Percentiles rank a stretch among this genome's conserved stretches.
These are phyloP conservation scores for Anthracocystis walkeri DNA, from an alignment of 1,284 basidiomycete species.

Conservation along the genomic window DNA sequence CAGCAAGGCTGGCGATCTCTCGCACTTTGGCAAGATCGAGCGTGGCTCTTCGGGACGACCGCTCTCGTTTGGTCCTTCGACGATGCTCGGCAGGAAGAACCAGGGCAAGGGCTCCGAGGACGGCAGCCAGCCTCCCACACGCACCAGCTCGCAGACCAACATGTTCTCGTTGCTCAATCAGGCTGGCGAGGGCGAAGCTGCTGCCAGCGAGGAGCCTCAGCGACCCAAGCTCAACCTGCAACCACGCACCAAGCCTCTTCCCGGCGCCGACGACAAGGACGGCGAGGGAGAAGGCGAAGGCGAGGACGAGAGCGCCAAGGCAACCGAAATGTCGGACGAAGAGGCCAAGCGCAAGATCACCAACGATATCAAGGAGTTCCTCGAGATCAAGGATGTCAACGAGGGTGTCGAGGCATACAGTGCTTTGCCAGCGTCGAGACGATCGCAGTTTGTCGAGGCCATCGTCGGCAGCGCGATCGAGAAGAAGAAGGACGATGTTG, in stretches of 20 bases:
- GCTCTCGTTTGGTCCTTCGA: constrained; percentile 77
- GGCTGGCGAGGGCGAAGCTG: constrained; percentile 38
- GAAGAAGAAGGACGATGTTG: constrained; percentile 85
- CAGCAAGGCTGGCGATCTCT: constrained; percentile 85
- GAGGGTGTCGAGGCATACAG: constrained; percentile 80
- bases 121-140: constrained; percentile 77
- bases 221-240: constrained; percentile 80
- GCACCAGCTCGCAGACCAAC: constrained; percentile 82
- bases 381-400: constrained; percentile 76
- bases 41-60: constrained; percentile 71
- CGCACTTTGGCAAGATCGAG: constrained; percentile 81
- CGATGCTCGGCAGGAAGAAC: constrained; percentile 78
- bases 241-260: constrained; percentile 75
- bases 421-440: constrained; percentile 76
- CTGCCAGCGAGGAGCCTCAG: constrained; percentile 73
- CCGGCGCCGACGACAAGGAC: constrained; percentile 60
- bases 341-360: constrained; percentile 82
- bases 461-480: constrained; percentile 80
- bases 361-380: constrained; percentile 72
- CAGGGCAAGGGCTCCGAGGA: constrained; percentile 72
- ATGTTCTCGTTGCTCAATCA: constrained; percentile 76
- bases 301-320: constrained; percentile 71
- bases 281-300: constrained; percentile 62
- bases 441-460: constrained; percentile 79
- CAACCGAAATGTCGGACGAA: constrained; percentile 75